Conservation (phyloP, 371 early-diverging fungal species). For the Dinochytrium kinnereticum region DNA sequence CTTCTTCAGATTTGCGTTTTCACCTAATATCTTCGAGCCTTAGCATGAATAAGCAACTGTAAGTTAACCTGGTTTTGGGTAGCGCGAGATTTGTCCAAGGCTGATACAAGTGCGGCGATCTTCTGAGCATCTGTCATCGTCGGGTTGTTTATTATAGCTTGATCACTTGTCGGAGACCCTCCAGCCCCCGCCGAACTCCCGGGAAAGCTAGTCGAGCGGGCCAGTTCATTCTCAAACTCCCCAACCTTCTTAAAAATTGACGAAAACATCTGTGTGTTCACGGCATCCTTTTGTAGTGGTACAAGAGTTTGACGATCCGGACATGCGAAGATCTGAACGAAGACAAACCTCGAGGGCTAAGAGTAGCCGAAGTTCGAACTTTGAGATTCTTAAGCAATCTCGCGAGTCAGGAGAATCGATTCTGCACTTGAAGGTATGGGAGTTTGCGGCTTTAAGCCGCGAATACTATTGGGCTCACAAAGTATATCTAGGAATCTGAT, state of each 20-base stretch:
- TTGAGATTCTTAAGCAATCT: neutral
- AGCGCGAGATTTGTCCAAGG: constrained; percentile 17
- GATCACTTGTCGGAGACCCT: neutral
- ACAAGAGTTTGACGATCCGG: neutral
- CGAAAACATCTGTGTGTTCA: neutral
- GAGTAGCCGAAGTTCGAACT: neutral
- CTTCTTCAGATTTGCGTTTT: neutral
- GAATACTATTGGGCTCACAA: too few species aligned
- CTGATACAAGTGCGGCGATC: constrained; percentile 3
- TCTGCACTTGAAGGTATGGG: neutral
- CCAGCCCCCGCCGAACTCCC: neutral
- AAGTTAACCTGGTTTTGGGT: constrained; percentile 7
- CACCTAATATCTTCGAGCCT: neutral
- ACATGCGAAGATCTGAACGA: neutral
- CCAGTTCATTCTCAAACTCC: neutral
- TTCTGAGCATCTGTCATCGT: constrained; percentile 17
- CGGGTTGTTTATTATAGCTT: too few species aligned
- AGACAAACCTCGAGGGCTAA: too few species aligned
- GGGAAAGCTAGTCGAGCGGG: neutral
- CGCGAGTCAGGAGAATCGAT: neutral
- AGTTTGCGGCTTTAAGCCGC: too few species aligned
- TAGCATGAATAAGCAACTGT: neutral
- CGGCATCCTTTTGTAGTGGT: neutral
- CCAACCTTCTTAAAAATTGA: neutral
- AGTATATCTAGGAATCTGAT: too few species aligned